These are phyloP conservation scores for Astrocystis sublimbata DNA, from an alignment of 495 filamentous ascomycete genomes.

Conservation along the genomic window DNA sequence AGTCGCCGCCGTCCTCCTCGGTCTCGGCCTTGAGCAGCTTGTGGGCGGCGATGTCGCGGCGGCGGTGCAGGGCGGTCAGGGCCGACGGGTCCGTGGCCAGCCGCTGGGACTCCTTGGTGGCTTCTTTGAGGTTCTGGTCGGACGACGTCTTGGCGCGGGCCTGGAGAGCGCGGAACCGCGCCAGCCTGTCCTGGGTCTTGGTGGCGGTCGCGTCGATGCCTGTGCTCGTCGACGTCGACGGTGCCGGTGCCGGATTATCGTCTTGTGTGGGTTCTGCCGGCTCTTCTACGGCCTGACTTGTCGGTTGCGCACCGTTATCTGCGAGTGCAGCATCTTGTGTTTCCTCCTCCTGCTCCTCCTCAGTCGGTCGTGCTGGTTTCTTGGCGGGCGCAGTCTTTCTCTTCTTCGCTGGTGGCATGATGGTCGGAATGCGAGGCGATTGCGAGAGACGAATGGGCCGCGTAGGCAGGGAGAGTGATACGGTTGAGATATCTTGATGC, in stretches of 20 bases:
- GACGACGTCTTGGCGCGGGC: slow-evolving; percentile 78
- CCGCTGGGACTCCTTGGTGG: slow-evolving; percentile 78
- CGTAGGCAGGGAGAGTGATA: too few species aligned
- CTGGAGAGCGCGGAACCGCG: slow-evolving; percentile 82
- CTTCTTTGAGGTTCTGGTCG: slow-evolving; percentile 79
- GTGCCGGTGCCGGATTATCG: slow-evolving; percentile 4
- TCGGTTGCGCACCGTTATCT: slow-evolving; percentile 17
- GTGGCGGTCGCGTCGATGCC: slow-evolving; percentile 37
- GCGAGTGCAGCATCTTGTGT: slow-evolving; percentile 8
- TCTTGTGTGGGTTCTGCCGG: slow-evolving; percentile 5
- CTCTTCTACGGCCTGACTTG: slow-evolving; percentile 14
- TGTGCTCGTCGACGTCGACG: slow-evolving; percentile 12
- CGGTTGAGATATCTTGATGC: too few species aligned
- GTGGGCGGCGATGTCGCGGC: slow-evolving; percentile 81
- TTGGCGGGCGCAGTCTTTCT: slow-evolving; percentile 42
- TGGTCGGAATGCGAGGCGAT: neutral
- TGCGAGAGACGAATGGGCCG: neutral
- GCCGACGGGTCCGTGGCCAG: slow-evolving; percentile 73
- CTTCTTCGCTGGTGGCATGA: slow-evolving; percentile 52
- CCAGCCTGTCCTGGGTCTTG: slow-evolving; percentile 58
- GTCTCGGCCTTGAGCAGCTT: slow-evolving; percentile 92
- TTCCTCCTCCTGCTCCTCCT: too few species aligned
- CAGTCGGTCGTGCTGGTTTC: slow-evolving; percentile 15
- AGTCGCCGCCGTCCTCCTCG: slow-evolving; percentile 82
- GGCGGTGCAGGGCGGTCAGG: slow-evolving; percentile 70